Base-by-base conservation (phyloP, 352 stramenopile species). In the Globisporangium nunn region DNA sequence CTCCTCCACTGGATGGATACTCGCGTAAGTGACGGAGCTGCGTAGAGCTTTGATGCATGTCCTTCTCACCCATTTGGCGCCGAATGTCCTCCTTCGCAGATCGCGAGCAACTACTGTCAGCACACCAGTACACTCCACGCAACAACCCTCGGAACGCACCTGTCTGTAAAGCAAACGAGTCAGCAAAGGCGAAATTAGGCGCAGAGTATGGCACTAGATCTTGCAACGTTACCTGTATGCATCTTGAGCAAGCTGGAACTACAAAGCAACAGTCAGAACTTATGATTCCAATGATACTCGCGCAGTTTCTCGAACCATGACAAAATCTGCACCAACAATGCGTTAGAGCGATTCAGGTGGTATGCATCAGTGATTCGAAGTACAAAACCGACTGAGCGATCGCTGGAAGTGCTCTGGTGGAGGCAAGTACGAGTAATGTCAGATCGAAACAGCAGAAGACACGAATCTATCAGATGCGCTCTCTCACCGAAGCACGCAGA, bases 191-290 rank as follows among this genome's bases (percentile, higher is more conserved):
- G 4, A 39, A 28, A 30, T 10, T 12, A 23, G n/a, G 4, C 8
- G 12, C 10, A 28, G 8, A 15, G 41, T 29, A 33, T 3, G 6
- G n/a, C 4, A 10, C 17, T 45, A 1, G 50, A 52, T 6, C 50
- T 46, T 67, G 5, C 11, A 17, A 4, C 10, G 4, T 43, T 43
- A 91, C 84, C 84, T 74, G 54, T 80, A 91, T 0, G 79, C 80
- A 59, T 94, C 84, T 80, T 94, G 84, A 7, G 84, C 81, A 30
- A 92, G 59, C 56, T 94, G 84, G 63, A 88, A 94, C 84, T 94
- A 31, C 37, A 59, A 2, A n/a, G 6, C 61, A 33, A 37, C 30
- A 51, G 30, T 50, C 35, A 59, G 11, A 51, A 15, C 29, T 52
- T 17, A 11, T 47, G 15, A 18, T 30, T 8, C 1, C 18, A 31